A percentile compares a stretch with the other conserved stretches of the same genome.
These are phyloP conservation scores for Nothopassalora personata DNA, from an alignment of 2,329 filamentous ascomycete genomes.

Conservation along the genomic window DNA sequence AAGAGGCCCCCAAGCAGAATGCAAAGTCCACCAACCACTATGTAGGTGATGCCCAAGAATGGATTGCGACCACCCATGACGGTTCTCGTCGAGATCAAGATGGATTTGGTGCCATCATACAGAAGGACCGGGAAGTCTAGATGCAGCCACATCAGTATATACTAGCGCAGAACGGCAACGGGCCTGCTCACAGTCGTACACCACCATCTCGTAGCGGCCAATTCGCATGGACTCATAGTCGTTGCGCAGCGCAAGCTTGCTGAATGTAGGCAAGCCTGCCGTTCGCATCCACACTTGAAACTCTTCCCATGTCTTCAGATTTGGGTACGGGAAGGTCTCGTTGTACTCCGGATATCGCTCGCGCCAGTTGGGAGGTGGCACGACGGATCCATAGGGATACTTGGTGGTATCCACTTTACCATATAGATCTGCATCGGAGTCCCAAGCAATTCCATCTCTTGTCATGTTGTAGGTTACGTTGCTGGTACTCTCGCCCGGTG, in stretches of 20 bases:
- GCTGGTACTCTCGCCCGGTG: conserved; percentile 33
- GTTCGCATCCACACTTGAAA: conserved; percentile 99
- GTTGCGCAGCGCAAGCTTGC: conserved; percentile 85
- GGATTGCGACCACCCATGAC: conserved; percentile 93
- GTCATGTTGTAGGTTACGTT: conserved; percentile 67
- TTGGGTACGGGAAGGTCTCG: conserved; percentile 60
- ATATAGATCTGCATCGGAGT: conserved; percentile 75
- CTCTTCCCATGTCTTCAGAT: conserved; percentile 69
- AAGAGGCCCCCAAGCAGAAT: conserved; percentile 83
- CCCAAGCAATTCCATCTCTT: conserved; percentile 76
- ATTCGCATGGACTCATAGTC: conserved; percentile 60
- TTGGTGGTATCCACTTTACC: conserved; percentile 48
- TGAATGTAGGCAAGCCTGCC: conserved; percentile 87
- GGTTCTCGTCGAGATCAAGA: conserved; percentile 82
- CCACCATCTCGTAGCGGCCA: conserved; percentile 71
- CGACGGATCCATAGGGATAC: conserved; percentile 61
- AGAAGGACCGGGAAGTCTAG: conserved; percentile 72
- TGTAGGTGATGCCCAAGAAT: conserved; percentile 92
- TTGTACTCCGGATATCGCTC: conserved; percentile 66
- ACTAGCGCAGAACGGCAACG: conserved; percentile 7
- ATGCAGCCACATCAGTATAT: conserved; percentile 14
- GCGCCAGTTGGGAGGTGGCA: conserved; percentile 83
- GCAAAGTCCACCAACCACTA: conserved; percentile 89
- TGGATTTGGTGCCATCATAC: conserved; percentile 83
- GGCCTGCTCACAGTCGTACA: conserved; percentile 67